phyloP scores from a whole-genome alignment of 768 basidiomycete genomes.

The Termitomyces sp. region DNA sequence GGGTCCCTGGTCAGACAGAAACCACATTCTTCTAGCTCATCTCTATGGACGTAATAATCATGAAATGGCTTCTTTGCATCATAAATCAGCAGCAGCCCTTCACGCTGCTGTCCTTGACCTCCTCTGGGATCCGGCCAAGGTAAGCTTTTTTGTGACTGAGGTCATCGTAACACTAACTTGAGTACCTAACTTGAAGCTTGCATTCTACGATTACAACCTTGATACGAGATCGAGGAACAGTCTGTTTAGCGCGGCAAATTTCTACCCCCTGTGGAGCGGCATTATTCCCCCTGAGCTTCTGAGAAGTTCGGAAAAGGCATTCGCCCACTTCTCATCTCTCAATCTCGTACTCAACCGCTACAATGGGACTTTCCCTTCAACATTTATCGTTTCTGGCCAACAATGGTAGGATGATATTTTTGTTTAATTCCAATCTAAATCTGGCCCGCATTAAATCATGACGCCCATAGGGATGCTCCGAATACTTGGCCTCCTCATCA shows the following conservation, averaged over 20 bases:
- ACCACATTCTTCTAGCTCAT: constrained; percentile 51
- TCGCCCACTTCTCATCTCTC: constrained; percentile 67
- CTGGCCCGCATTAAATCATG: too few species aligned
- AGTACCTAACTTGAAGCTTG: constrained; percentile 33
- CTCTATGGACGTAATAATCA: constrained; percentile 48
- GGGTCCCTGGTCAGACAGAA: constrained; percentile 41
- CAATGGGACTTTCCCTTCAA: constrained; percentile 81
- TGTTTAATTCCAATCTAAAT: too few species aligned
- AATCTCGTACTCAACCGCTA: constrained; percentile 80
- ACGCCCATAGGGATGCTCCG: too few species aligned
- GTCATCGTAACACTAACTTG: not conserved
- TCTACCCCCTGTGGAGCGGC: constrained; percentile 83
- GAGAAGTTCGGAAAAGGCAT: constrained; percentile 48
- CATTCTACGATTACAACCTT: constrained; percentile 88
- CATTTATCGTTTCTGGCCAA: constrained; percentile 70
- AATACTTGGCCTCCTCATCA: too few species aligned
- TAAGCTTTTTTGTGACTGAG: constrained; percentile 11
- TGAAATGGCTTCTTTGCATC: constrained; percentile 43
- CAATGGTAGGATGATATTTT: constrained; percentile 54
- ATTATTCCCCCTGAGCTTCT: constrained; percentile 75
- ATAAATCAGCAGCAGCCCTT: constrained; percentile 46
- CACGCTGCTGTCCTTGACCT: constrained; percentile 78
- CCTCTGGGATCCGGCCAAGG: constrained; percentile 73
- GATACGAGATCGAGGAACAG: constrained; percentile 57
- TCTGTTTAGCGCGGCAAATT: constrained; percentile 68